Evolutionary conservation across 2,329 filamentous ascomycete species (phyloP).

Genomic region (Pestalotiopsis fici): DNA sequence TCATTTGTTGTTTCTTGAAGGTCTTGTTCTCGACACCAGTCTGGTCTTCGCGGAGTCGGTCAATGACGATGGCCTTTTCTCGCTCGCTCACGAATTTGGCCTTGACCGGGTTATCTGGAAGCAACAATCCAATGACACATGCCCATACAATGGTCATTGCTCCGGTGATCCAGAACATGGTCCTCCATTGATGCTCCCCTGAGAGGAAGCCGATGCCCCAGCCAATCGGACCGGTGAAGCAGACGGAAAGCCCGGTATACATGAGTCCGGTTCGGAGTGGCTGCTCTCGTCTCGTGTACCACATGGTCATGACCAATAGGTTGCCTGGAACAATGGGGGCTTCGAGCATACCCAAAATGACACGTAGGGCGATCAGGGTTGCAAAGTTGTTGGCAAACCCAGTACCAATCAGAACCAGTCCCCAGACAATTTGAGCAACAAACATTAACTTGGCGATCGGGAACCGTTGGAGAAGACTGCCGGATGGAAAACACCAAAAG

Average conservation of each 20-base stretch:
- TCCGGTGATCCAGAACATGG: conserved; percentile 24
- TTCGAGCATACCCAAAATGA: conserved; percentile 31
- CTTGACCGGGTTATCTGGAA: conserved; percentile 59
- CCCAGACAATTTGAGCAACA: conserved; percentile 25
- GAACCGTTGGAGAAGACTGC: conserved; percentile 31
- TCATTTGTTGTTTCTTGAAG: conserved; percentile 55
- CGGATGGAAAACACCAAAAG: conserved; percentile 31
- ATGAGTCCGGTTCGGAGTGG: conserved; percentile 24
- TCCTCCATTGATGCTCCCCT: conserved; percentile 8
- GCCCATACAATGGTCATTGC: conserved; percentile 24
- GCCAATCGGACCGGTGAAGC: conserved; percentile 11
- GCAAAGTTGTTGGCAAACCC: conserved; percentile 28
- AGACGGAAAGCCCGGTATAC: conserved; percentile 18
- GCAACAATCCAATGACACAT: conserved; percentile 45
- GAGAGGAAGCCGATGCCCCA: conserved; percentile 13
- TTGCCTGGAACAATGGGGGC: conserved; percentile 27
- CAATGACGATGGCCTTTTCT: conserved; percentile 55
- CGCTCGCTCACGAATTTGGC: conserved; percentile 50
- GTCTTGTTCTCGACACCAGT: conserved; percentile 60
- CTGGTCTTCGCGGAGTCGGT: conserved; percentile 56
- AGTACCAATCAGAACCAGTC: conserved; percentile 25
- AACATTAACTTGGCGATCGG: conserved; percentile 34
- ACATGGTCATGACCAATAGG: conserved; percentile 30
- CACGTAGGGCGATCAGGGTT: conserved; percentile 24
- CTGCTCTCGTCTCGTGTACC: conserved; percentile 29